Evolutionary conservation across 225 moss, liverwort and hornwort species (phyloP).

Genomic region (Lunularia cruciata): DNA sequence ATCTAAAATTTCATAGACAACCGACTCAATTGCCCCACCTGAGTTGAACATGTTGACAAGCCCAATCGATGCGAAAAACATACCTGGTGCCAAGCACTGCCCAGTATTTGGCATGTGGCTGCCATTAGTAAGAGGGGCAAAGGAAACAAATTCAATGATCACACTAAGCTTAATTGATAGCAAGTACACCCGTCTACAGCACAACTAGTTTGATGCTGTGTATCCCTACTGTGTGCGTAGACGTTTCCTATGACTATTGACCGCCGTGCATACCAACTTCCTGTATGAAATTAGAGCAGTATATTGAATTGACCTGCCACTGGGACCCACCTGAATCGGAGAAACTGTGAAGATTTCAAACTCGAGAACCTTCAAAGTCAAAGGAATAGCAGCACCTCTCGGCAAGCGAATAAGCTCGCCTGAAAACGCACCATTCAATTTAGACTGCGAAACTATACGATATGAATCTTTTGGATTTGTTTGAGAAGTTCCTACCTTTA

Average conservation of each 20-base stretch:
- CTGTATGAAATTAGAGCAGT: no score
- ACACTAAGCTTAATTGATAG: not conserved
- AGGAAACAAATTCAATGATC: not conserved
- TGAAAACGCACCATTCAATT: conserved; percentile 16
- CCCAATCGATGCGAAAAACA: conserved; percentile 76
- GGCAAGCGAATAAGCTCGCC: conserved; percentile 56
- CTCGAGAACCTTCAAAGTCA: conserved; percentile 73
- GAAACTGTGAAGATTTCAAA: conserved; percentile 78
- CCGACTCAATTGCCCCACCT: conserved; percentile 65
- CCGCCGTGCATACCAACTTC: no score
- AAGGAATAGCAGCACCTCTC: conserved; percentile 46
- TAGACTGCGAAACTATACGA: no score
- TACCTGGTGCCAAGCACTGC: conserved; percentile 59
- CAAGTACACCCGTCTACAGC: no score
- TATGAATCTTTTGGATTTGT: no score
- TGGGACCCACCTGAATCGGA: conserved; percentile 72
- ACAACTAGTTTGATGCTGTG: no score
- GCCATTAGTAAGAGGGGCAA: not conserved
- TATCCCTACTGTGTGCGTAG: no score
- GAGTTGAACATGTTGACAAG: conserved; percentile 90
- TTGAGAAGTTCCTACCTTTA: no score
- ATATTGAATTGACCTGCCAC: no score
- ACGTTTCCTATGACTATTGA: no score
- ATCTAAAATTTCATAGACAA: conserved; percentile 51
- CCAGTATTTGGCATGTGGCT: not conserved